Percentiles rank a stretch among this genome's conserved stretches.
These are phyloP conservation scores for Chytriomyces hyalinus DNA, from an alignment of 192 early-diverging fungal species.

Conservation along the genomic window DNA sequence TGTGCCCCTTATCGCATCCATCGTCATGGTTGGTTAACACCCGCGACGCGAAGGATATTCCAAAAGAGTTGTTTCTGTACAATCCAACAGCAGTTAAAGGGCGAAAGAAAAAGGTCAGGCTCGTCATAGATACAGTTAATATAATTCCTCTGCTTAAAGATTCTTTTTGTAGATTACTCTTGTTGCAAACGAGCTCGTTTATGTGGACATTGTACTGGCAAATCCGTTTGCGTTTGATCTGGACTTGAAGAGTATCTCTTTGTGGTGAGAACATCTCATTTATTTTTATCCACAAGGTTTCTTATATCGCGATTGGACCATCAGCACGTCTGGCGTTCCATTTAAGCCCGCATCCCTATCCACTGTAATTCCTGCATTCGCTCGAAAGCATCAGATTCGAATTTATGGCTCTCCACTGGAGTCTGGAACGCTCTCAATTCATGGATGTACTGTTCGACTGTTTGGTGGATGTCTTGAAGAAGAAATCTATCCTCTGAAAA, in stretches of 20 bases:
- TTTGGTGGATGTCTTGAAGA: constrained; percentile 75
- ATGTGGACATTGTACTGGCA: constrained; percentile 72
- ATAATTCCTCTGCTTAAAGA: constrained; percentile 7
- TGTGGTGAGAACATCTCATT: background rate
- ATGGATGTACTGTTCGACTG: constrained; percentile 69
- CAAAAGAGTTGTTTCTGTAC: constrained; percentile 78
- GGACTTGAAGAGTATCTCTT: constrained; percentile 67
- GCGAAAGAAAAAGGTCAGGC: constrained; percentile 49
- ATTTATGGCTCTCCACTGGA: constrained; percentile 68
- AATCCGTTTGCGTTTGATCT: constrained; percentile 84
- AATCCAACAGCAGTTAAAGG: constrained; percentile 75
- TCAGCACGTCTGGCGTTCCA: constrained; percentile 63
- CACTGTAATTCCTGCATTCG: constrained; percentile 70
- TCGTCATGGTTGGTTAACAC: constrained; percentile 41
- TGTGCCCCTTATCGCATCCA: constrained; percentile 64
- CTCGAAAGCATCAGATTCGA: constrained; percentile 62
- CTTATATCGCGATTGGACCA: background rate
- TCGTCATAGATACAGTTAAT: background rate
- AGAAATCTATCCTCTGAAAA: constrained; percentile 52
- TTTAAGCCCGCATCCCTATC: constrained; percentile 65
- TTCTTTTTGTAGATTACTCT: constrained; percentile 51
- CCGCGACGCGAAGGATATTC: constrained; percentile 3
- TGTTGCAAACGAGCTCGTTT: constrained; percentile 68
- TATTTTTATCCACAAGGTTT: background rate
- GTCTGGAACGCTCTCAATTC: constrained; percentile 65